phyloP scores from a whole-genome alignment of 106 monocot genomes.

The Narthecium ossifragum region DNA sequence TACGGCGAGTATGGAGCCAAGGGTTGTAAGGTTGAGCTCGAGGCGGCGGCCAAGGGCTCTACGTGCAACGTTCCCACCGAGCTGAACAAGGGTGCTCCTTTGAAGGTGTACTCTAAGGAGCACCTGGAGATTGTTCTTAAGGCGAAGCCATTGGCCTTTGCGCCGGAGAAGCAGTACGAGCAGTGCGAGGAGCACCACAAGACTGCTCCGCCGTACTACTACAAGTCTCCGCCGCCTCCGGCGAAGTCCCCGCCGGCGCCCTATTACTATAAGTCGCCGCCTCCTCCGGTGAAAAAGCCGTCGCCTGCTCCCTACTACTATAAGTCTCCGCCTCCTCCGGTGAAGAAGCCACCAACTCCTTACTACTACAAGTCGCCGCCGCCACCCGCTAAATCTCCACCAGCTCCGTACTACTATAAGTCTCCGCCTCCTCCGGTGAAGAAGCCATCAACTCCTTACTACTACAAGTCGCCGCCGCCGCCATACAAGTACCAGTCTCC shows the following conservation, averaged over 20 bases:
- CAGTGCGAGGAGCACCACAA: slow-evolving; percentile 14
- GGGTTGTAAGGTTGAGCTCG: slow-evolving; percentile 5
- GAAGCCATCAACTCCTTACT: no score
- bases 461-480: slow-evolving; percentile 12
- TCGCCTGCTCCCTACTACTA: background rate
- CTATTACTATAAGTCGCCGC: slow-evolving; percentile 12
- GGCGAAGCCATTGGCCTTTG: slow-evolving; percentile 12
- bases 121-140: slow-evolving; percentile 3
- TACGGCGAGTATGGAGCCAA: slow-evolving; percentile 6
- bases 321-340: background rate
- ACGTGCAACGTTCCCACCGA: slow-evolving; percentile 15
- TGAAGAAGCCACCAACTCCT: slow-evolving; percentile 6
- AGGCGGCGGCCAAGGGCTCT: slow-evolving; percentile 15
- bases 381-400: background rate
- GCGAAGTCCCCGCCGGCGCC: slow-evolving; percentile 8
- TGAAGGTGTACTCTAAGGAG: slow-evolving; percentile 3
- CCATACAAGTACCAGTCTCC: slow-evolving; percentile 9
- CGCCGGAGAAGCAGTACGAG: slow-evolving; percentile 12
- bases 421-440: background rate
- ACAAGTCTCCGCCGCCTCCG: slow-evolving; percentile 16
- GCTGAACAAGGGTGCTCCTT: slow-evolving; percentile 3
- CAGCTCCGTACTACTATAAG: background rate
- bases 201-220: background rate
- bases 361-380: slow-evolving; percentile 14
- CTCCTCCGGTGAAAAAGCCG: background rate